These are phyloP conservation scores for Rhodotorula toruloides DNA, from an alignment of 768 basidiomycete species.

Conservation along the genomic window DNA sequence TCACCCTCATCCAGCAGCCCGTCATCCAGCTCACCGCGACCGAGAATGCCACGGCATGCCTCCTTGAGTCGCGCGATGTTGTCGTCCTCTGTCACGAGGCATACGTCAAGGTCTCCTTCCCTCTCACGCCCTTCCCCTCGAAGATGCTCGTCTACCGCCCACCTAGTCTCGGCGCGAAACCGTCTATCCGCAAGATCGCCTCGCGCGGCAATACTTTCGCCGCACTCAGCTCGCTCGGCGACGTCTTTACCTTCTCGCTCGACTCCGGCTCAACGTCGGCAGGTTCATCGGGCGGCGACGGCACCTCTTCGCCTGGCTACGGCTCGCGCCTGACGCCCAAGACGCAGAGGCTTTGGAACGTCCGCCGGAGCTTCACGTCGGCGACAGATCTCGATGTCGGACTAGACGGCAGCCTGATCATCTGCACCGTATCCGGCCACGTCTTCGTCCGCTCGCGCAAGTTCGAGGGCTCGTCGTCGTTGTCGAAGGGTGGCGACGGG, in stretches of 20 bases:
- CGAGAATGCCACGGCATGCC: conserved; percentile 74
- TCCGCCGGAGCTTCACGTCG: conserved; percentile 77
- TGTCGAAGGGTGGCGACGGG: neutral
- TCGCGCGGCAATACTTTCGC: conserved; percentile 74
- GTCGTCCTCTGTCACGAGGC: conserved; percentile 73
- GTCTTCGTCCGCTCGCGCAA: conserved; percentile 76
- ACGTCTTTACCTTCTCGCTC: conserved; percentile 74
- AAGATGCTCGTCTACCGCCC: conserved; percentile 73
- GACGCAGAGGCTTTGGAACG: conserved; percentile 85
- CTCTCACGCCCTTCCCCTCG: conserved; percentile 67
- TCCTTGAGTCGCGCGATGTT: conserved; percentile 73
- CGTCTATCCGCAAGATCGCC: conserved; percentile 71
- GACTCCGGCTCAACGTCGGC: conserved; percentile 40
- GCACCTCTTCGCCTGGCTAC: conserved; percentile 12
- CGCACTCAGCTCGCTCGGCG: conserved; percentile 77
- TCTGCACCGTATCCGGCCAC: conserved; percentile 92
- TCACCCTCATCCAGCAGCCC: conserved; percentile 66
- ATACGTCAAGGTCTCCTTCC: conserved; percentile 74
- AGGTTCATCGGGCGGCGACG: conserved; percentile 16
- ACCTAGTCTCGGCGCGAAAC: conserved; percentile 64
- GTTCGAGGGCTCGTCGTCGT: conserved; percentile 42
- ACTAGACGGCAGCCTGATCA: conserved; percentile 75
- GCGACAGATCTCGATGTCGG: conserved; percentile 85
- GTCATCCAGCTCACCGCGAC: conserved; percentile 70
- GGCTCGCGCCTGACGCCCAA: conserved; percentile 46